Conservation (phyloP, 2,329 filamentous ascomycete genomes). For the Lecanicillium sp. region DNA sequence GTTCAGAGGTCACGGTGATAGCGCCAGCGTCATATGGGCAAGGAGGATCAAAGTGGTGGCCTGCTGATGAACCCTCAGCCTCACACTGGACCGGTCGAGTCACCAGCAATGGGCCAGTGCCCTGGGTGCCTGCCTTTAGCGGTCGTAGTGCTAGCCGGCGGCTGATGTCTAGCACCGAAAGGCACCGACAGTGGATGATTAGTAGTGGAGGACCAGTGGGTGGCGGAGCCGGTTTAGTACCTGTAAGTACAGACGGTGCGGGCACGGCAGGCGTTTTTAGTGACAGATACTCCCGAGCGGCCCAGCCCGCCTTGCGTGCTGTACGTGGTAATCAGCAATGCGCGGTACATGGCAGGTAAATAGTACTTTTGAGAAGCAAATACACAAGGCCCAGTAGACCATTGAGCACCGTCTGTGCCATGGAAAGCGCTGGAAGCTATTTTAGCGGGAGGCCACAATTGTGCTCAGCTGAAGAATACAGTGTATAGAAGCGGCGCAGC, state of each 20-base stretch:
- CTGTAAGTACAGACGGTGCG: background rate
- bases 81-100: constrained; percentile 24
- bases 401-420: too few relatives aligned
- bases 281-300: background rate
- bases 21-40: constrained; percentile 17
- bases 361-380: too few relatives aligned
- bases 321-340: too few relatives aligned
- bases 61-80: constrained; percentile 39
- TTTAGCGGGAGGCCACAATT: constrained; percentile 5
- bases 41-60: constrained; percentile 24
- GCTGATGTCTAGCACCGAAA: background rate
- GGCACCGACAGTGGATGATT: background rate
- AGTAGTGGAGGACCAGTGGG: background rate
- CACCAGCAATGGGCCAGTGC: constrained; percentile 18
- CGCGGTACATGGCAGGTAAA: too few relatives aligned
- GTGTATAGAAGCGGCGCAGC: background rate
- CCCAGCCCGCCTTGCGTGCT: constrained; percentile 4
- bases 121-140: constrained; percentile 3
- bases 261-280: constrained; percentile 3
- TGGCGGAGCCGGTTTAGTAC: background rate
- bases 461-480: background rate
- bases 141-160: background rate
- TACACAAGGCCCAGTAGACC: too few relatives aligned
- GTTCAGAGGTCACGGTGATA: constrained; percentile 8
- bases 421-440: constrained; percentile 3